Conservation (phyloP, 1,284 basidiomycete genomes). For the Ceratobasidium sp. region DNA sequence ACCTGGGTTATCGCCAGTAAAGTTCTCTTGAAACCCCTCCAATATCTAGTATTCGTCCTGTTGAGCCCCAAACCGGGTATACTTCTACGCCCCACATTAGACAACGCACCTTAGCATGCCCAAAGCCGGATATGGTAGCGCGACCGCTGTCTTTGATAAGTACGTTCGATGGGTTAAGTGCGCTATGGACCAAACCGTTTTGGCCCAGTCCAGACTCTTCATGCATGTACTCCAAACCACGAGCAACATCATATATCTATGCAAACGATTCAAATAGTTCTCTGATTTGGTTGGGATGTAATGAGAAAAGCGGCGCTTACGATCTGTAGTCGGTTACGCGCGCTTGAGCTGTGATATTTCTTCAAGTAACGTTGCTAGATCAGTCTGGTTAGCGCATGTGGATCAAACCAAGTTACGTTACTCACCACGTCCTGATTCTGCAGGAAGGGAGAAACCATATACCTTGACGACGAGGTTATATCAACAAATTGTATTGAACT, state of each 20-base stretch:
- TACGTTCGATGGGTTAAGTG: slow-evolving; percentile 32
- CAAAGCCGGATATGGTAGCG: slow-evolving; percentile 35
- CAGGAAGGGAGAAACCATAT: slow-evolving; percentile 18
- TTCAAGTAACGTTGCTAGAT: slow-evolving; percentile 29
- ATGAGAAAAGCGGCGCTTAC: neutral
- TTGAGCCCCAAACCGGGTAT: neutral
- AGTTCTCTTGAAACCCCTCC: slow-evolving; percentile 17
- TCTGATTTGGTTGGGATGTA: neutral
- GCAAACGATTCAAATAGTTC: neutral
- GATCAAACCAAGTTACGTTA: neutral
- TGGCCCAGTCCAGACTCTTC: neutral
- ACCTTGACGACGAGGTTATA: neutral
- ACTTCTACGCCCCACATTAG: too few relatives aligned
- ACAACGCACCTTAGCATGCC: slow-evolving; percentile 29
- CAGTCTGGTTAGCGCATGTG: neutral
- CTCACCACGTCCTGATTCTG: slow-evolving; percentile 25
- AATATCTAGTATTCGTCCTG: slow-evolving; percentile 5
- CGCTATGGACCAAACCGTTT: slow-evolving; percentile 32
- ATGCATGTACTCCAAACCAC: slow-evolving; percentile 35
- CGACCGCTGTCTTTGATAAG: slow-evolving; percentile 38
- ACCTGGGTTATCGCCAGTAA: slow-evolving; percentile 32
- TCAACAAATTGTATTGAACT: neutral
- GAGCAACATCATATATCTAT: slow-evolving; percentile 25
- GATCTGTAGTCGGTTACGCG: slow-evolving; percentile 9
- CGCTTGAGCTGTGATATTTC: neutral